Evolutionary conservation across 371 early-diverging fungal species (phyloP).

Genomic region (Lichtheimia corymbifera): DNA sequence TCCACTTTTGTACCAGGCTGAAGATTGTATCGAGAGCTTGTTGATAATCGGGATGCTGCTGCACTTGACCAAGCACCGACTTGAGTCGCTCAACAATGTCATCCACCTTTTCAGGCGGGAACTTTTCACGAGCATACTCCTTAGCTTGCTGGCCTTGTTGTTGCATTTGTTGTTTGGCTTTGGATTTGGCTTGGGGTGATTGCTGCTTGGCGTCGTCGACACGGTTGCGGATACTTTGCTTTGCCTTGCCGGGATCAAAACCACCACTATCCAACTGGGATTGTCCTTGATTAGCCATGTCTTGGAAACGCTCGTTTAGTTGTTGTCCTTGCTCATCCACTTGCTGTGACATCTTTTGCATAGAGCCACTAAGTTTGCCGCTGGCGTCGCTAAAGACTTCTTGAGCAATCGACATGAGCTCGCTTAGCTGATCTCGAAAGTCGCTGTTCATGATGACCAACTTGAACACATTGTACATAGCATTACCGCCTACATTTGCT

Average conservation of each 20-base stretch:
- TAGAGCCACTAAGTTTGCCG: conserved; percentile 29
- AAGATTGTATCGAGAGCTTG: conserved; percentile 47
- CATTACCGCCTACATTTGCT: conserved; percentile 27
- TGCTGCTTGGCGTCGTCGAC: background rate
- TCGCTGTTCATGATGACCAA: conserved; percentile 53
- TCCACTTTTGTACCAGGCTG: conserved; percentile 39
- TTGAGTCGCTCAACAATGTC: conserved; percentile 47
- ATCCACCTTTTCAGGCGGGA: conserved; percentile 46
- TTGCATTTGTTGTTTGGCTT: background rate
- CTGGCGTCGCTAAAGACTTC: conserved; percentile 49
- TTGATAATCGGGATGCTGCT: conserved; percentile 55
- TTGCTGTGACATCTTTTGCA: conserved; percentile 23
- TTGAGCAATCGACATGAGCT: conserved; percentile 50
- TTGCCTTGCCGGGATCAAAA: background rate
- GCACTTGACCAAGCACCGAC: conserved; percentile 44
- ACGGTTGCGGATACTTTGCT: background rate
- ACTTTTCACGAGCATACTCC: conserved; percentile 23
- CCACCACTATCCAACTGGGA: too few species aligned
- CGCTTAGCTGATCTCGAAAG: conserved; percentile 52
- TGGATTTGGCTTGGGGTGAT: background rate
- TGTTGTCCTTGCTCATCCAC: conserved; percentile 7
- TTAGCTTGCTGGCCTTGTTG: conserved; percentile 6
- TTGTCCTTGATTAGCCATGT: background rate
- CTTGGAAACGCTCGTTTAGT: conserved; percentile 6
- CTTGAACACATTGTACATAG: conserved; percentile 41